These are phyloP conservation scores for Aspergillus luchuensis DNA, from an alignment of 2,329 filamentous ascomycete genomes.

Conservation along the genomic window DNA sequence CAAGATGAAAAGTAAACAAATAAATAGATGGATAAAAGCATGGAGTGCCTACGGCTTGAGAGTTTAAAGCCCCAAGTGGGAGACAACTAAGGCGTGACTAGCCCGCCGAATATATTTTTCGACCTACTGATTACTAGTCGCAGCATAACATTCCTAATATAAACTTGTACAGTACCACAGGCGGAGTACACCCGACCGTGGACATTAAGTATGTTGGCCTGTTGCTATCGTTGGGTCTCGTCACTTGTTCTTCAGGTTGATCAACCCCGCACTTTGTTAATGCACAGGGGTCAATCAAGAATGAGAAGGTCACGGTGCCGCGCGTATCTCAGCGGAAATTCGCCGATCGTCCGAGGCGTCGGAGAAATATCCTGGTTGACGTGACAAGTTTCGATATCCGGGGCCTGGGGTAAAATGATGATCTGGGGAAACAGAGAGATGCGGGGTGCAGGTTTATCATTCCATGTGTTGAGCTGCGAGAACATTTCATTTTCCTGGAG, in stretches of 20 bases:
- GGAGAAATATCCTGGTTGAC: not conserved
- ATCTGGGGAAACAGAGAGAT: not conserved
- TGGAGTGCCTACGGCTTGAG: no score
- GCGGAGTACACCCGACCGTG: not conserved
- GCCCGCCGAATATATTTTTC: no score
- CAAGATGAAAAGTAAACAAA: no score
- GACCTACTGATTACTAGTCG: no score
- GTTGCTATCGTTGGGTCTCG: not conserved
- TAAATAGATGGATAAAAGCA: no score
- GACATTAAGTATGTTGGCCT: not conserved
- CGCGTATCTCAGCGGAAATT: not conserved
- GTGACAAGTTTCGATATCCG: not conserved
- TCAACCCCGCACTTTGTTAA: not conserved
- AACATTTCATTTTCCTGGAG: not conserved
- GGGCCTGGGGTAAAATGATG: not conserved
- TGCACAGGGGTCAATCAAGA: not conserved
- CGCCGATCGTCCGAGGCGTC: not conserved
- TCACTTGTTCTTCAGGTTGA: not conserved
- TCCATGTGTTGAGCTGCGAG: not conserved
- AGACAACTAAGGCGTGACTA: no score
- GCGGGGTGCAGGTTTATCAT: not conserved
- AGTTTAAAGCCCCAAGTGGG: no score
- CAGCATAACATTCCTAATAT: no score
- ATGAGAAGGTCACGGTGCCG: not conserved
- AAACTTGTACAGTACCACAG: no score